phyloP scores from a whole-genome alignment of 1,139 yeast species.

The Groenewaldozyma sp. region DNA sequence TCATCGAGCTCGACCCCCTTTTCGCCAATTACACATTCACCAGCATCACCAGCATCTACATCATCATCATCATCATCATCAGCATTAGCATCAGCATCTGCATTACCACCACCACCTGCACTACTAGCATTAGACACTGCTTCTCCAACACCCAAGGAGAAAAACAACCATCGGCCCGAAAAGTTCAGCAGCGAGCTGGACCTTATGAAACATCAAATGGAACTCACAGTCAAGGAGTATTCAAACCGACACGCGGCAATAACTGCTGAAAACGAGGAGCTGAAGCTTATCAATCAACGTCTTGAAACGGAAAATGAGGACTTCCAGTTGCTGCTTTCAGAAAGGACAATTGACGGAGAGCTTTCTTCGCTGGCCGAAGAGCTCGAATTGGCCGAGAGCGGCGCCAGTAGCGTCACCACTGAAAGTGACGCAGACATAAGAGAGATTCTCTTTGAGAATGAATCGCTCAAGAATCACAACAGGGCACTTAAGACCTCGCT shows the following conservation, averaged over 20 bases:
- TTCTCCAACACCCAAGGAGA: not conserved
- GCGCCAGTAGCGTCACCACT: not conserved
- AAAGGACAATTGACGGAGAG: constrained; percentile 26
- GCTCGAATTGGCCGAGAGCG: constrained; percentile 8
- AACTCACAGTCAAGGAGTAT: constrained; percentile 26
- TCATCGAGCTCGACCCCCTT: not conserved
- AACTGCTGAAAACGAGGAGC: constrained; percentile 23
- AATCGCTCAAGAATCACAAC: constrained; percentile 24
- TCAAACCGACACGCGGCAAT: constrained; percentile 22
- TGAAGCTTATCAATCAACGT: constrained; percentile 21
- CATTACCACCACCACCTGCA: no score
- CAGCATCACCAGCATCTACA: constrained; percentile 3
- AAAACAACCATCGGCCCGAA: constrained; percentile 11
- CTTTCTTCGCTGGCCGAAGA: constrained; percentile 21
- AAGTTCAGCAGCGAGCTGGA: constrained; percentile 19
- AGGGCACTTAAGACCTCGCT: constrained; percentile 24
- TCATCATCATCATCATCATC: constrained; percentile 4
- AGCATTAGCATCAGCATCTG: not conserved
- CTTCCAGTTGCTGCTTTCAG: constrained; percentile 29
- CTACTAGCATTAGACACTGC: no score
- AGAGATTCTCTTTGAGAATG: constrained; percentile 21
- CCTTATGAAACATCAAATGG: constrained; percentile 23
- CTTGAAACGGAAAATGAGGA: constrained; percentile 30
- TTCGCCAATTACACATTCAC: no score
- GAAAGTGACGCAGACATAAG: constrained; percentile 7